A percentile compares a stretch with the other conserved stretches of the same genome.
These are phyloP conservation scores for Amauroascus niger DNA, from an alignment of 2,329 filamentous ascomycete genomes.

Conservation along the genomic window DNA sequence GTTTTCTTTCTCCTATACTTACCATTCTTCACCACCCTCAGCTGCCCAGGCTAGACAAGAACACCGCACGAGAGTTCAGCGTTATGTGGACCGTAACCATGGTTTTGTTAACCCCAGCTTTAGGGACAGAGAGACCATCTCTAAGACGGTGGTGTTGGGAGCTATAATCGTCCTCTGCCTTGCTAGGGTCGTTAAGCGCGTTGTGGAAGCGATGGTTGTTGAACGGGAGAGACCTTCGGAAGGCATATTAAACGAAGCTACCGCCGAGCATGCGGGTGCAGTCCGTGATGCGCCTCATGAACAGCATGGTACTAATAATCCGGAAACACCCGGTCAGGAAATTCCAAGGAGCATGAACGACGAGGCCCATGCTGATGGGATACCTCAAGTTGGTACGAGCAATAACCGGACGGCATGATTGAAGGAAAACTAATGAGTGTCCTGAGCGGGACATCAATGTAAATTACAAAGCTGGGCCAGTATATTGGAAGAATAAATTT, in stretches of 20 bases:
- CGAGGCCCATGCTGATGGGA: not conserved
- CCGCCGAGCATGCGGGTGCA: not conserved
- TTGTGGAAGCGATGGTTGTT: constrained; percentile 10
- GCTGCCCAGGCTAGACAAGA: not conserved
- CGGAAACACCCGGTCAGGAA: not conserved
- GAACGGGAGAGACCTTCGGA: not conserved
- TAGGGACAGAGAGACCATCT: constrained; percentile 5
- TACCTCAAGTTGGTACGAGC: not conserved
- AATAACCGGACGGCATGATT: not conserved
- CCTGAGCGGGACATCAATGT: no score
- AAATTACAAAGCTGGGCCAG: no score
- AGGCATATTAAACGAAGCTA: not conserved
- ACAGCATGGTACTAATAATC: no score
- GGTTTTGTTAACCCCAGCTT: constrained; percentile 10
- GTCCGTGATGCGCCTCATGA: not conserved
- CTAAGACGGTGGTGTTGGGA: constrained; percentile 10
- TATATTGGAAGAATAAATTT: no score
- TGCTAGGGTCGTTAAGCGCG: constrained; percentile 10
- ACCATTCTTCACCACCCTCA: not conserved
- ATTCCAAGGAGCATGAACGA: not conserved
- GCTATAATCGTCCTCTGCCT: constrained; percentile 10
- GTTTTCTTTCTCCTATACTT: constrained; percentile 26
- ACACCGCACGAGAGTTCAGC: not conserved
- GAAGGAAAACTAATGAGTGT: not conserved
- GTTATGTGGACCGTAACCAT: not conserved